phyloP scores from a whole-genome alignment of 805 yeast genomes.

The Kuraishia piskuri region DNA sequence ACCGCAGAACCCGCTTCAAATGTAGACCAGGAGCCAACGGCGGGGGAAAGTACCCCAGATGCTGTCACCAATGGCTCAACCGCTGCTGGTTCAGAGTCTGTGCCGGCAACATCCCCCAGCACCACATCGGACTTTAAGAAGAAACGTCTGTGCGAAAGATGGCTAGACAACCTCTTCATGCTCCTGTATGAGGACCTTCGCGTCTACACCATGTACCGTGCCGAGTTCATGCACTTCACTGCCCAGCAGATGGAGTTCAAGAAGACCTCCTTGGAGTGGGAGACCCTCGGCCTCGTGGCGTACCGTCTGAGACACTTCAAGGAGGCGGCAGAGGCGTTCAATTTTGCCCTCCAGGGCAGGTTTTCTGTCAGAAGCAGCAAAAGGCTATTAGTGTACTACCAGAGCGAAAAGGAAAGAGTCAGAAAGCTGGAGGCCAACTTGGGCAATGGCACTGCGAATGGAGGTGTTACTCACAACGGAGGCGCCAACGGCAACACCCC shows the following conservation, averaged over 20 bases:
- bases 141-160: slow-evolving; percentile 62
- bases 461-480: not conserved
- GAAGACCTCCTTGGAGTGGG: slow-evolving; percentile 86
- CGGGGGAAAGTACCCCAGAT: no score
- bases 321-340: slow-evolving; percentile 83
- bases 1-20: no score
- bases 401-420: slow-evolving; percentile 32
- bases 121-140: slow-evolving; percentile 40
- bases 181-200: slow-evolving; percentile 64
- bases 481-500: slow-evolving; percentile 2
- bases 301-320: slow-evolving; percentile 75
- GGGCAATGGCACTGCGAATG: no score
- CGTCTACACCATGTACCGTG: slow-evolving; percentile 88
- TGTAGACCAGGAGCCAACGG: no score
- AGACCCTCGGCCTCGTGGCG: slow-evolving; percentile 80
- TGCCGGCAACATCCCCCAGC: not conserved
- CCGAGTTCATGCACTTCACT: slow-evolving; percentile 81
- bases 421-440: slow-evolving; percentile 18
- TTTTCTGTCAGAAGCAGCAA: slow-evolving; percentile 77
- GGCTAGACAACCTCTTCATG: slow-evolving; percentile 70
- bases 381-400: slow-evolving; percentile 61
- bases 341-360: slow-evolving; percentile 58
- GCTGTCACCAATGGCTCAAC: not conserved
- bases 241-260: slow-evolving; percentile 76
- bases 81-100: not conserved